Base-by-base conservation (phyloP, 116 monocot genomes). In the Dioscorea cayenensis region DNA sequence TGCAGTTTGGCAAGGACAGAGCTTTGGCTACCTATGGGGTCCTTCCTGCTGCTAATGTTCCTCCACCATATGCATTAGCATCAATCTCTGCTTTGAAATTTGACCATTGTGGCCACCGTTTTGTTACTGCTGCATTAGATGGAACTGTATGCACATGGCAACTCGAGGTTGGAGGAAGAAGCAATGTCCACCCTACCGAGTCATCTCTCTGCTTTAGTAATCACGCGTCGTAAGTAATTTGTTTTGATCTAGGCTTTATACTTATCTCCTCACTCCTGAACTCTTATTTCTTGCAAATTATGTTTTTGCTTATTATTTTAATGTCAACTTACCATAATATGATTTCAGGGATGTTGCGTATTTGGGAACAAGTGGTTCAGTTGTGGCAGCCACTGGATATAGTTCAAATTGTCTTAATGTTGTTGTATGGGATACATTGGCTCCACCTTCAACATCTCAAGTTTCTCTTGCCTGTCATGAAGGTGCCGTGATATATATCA, bases 121-220 rank as follows among this genome's bases (percentile, higher is more conserved):
- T 94, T 81, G 94, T 94, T 67, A 89, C 81, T 78, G 89, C 89
- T 80, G 86, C 94, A 64, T 78, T 84, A 43, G 99, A 99, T 85
- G 94, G 94, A 28, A 87, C 91, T 69, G 80, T 99, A 51, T 89
- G 86, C 66, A 91, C 94, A 71, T 99, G 99, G 99, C 94, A 94
- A 77, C 71, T 99, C 28, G 99, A 94, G 71, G 91, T 94, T 75
- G 99, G 85, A 66, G 99, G 99, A 60, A 89, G 84, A 71, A 85
- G 80, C 83, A 89, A 91, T 84, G 85, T 91, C 23, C 79, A 81
- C 43, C 91, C 99, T 49, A 82, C 80, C 27, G 94, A 94, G 36
- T 99, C 94, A 78, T 89, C 85, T 14, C 63, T 80, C 23, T 94
- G 86, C 78, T 99, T 99, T 76, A 82, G 77, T 71, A 91, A 76